Evolutionary conservation across 2,329 filamentous ascomycete species (phyloP), one percentile per base, ranked within the genome.

Genomic region (Apiospora marii): DNA sequence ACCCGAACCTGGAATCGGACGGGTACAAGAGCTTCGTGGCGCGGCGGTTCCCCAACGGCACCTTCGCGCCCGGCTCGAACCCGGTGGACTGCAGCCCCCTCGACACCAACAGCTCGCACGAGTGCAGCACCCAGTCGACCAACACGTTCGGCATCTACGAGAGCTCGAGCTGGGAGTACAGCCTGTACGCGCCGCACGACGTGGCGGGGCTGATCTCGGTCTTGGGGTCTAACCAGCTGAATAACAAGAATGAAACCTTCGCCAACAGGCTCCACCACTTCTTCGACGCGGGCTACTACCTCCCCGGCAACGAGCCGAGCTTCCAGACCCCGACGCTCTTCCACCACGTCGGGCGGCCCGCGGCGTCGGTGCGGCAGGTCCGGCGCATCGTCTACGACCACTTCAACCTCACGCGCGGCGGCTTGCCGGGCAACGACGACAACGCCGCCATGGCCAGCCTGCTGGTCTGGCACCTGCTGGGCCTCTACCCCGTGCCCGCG

Each of bases 351-450:
- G 71, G 67, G 2, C 67, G 51, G 51, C 71, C 71, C 2, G 67
- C 37, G 5, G 68, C 46, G 41, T 72, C 71, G 67, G 71, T 72
- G 19, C 67, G 71, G 8, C 37, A 70, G 67, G 49, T 68, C 24
- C 71, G 71, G 24, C 71, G 68, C n/a, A 30, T 71, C 74, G 67
- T 69, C 8, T n/a, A 49, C 71, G 67, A 71, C 74, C 58, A 74
- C 74, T 70, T 72, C 73, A 71, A 71, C 46, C 72, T 74, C 68
- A 68, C 44, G 61, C 27, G 69, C 67, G 58, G 70, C 68, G 69
- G 72, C 24, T 72, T 69, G 4, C 67, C 67, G 4, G 67, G 67
- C 44, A 69, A 69, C 72, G 69, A 72, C 71, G 71, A 72, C 41
- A 72, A 72, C 67, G 71, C 71, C 30, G 71, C 71, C 71, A 72